These are phyloP conservation scores for Clarkia xantiana DNA, from an alignment of 345 rosid genomes.

Conservation along the genomic window DNA sequence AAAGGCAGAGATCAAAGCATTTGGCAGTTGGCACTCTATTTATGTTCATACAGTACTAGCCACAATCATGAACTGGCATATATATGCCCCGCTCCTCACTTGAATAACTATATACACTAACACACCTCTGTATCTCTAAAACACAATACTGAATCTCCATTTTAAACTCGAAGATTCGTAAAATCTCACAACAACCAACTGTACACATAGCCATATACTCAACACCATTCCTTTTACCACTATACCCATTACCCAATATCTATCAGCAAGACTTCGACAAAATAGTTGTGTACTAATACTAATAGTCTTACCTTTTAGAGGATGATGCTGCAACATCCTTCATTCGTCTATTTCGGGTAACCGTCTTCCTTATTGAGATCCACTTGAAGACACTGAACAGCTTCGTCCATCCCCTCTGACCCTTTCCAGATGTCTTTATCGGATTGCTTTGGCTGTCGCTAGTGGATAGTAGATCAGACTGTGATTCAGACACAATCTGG, in stretches of 20 bases:
- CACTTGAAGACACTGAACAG: slow-evolving; percentile 67
- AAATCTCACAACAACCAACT: too few relatives aligned
- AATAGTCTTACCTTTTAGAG: not conserved
- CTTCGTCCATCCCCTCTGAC: slow-evolving; percentile 82
- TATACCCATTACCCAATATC: not conserved
- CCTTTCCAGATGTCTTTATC: slow-evolving; percentile 29
- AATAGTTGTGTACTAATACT: not conserved
- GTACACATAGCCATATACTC: too few relatives aligned
- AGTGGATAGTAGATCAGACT: slow-evolving; percentile 44
- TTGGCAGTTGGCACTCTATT: too few relatives aligned
- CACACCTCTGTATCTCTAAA: too few relatives aligned
- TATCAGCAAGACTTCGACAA: not conserved
- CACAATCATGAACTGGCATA: too few relatives aligned
- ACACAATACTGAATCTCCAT: too few relatives aligned
- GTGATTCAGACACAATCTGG: slow-evolving; percentile 34
- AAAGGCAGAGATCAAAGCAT: too few relatives aligned
- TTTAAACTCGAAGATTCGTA: too few relatives aligned
- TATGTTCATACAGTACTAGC: too few relatives aligned
- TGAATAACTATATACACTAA: too few relatives aligned
- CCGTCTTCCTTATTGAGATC: slow-evolving; percentile 37
- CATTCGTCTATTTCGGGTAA: not conserved
- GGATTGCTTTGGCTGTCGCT: slow-evolving; percentile 26
- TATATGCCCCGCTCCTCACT: too few relatives aligned
- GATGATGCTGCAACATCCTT: not conserved
- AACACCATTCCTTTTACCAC: not conserved